Evolutionary conservation across 306 rosid species (phyloP).

Genomic region (Sesbania bispinosa): DNA sequence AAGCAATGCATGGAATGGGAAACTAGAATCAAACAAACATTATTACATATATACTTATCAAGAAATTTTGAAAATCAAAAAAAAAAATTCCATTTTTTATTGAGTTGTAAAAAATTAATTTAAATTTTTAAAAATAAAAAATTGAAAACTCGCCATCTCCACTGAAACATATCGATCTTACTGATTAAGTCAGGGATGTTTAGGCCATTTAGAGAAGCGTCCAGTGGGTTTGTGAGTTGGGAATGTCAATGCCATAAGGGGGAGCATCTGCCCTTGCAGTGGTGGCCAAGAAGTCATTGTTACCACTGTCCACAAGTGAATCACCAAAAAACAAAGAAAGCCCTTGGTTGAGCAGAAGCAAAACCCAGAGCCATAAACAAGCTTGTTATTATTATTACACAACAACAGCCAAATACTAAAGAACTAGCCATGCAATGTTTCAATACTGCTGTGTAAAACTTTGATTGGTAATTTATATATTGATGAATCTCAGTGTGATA

Average conservation of each 20-base stretch:
- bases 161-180: no score
- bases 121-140: no score
- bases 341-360: conserved; percentile 34
- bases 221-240: conserved; percentile 70
- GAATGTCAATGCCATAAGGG: conserved; percentile 84
- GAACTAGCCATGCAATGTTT: conserved; percentile 24
- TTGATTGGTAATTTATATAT: background rate
- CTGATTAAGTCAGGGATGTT: conserved; percentile 84
- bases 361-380: conserved; percentile 4
- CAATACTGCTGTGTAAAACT: background rate
- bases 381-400: background rate
- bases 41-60: no score
- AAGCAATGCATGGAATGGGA: no score
- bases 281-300: conserved; percentile 80
- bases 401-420: background rate
- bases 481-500: background rate
- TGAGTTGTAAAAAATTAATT: no score
- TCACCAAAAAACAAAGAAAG: conserved; percentile 92
- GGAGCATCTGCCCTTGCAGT: conserved; percentile 76
- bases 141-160: no score
- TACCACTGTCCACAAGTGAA: conserved; percentile 86
- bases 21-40: no score
- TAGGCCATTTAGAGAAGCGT: conserved; percentile 89
- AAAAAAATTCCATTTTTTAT: no score
- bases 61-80: no score